Base-by-base conservation (phyloP, 768 basidiomycete species). In the Antrodiella citrinella region DNA sequence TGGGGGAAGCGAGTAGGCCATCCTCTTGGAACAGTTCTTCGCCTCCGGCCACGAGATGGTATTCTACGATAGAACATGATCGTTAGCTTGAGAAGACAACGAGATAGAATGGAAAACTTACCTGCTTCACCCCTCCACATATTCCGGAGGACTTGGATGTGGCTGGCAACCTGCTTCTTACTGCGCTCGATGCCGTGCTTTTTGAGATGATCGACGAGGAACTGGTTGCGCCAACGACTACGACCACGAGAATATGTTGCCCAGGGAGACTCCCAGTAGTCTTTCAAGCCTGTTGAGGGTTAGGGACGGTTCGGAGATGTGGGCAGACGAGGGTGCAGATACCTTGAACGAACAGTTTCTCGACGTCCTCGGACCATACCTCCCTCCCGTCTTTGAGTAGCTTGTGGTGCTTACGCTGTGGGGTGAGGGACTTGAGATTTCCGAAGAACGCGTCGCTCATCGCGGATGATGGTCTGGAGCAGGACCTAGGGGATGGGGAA, bases 151-250 rank as follows among this genome's bases (percentile, higher is more conserved):
- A 89, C 87, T 61, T 91, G 88, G 47, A 91, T 86, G 59, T 91
- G 88, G 65, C 84, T 86, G n/a, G 88, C 88, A 55, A 91, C 88
- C 65, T 91, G 88, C 65, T 91, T 90, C 74, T 90, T 90, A 42
- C 85, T 76, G 39, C 88, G 81, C 22, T 74, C 74, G 62, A 91
- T 77, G 49, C 82, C 84, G 30, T 73, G 69, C 55, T 79, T 81
- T 49, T 81, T 73, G 52, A 91, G 78, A 59, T 86, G 84, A 55
- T 89, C 86, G 62, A 90, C 87, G 54, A 91, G 78, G 63, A 84
- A 91, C 67, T 89, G 86, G 68, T 90, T 90, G 47, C 87, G 78
- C 84, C 84, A 86, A 51, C 86, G 72, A 57, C 81, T 84, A 58
- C 87, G 81, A 25, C 87, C 86, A 19, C 84, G 81, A 24, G 84